phyloP scores from a whole-genome alignment of 805 yeast species.

The Kodamaea kaohsiungensis region DNA sequence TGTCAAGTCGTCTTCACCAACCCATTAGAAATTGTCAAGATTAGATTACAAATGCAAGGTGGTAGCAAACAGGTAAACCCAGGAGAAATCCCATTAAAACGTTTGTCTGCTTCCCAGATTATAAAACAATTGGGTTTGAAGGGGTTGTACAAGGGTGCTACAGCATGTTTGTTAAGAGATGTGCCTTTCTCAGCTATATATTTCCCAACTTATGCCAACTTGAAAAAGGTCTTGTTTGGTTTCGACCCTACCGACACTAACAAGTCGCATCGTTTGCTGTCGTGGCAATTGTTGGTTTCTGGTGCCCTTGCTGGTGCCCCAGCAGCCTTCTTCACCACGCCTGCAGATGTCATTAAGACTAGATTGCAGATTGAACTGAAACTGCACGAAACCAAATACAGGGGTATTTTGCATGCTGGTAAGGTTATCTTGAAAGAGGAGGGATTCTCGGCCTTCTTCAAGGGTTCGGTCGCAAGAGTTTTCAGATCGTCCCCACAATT shows the following conservation, averaged over 20 bases:
- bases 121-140: conserved; percentile 75
- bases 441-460: conserved; percentile 83
- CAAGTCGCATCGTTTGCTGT: conserved; percentile 59
- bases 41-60: conserved; percentile 92
- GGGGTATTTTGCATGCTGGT: conserved; percentile 77
- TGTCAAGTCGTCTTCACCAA: conserved; percentile 96
- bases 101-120: conserved; percentile 63
- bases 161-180: conserved; percentile 90
- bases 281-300: conserved; percentile 80
- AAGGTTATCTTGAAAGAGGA: conserved; percentile 75
- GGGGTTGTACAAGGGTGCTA: conserved; percentile 89
- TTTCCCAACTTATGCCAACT: conserved; percentile 95
- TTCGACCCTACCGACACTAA: conserved; percentile 73
- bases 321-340: conserved; percentile 94
- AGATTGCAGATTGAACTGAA: conserved; percentile 85
- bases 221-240: conserved; percentile 77
- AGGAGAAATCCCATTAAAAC: conserved; percentile 44
- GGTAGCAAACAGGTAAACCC: conserved; percentile 44
- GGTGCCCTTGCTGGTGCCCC: conserved; percentile 99
- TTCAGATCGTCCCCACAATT: conserved; percentile 96
- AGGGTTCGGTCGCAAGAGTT: conserved; percentile 95
- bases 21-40: conserved; percentile 94
- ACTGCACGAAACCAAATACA: conserved; percentile 73
- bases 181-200: conserved; percentile 96
- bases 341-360: conserved; percentile 95